These are phyloP conservation scores for Sclerotinia borealis DNA, from an alignment of 2,329 filamentous ascomycete species.

Conservation along the genomic window DNA sequence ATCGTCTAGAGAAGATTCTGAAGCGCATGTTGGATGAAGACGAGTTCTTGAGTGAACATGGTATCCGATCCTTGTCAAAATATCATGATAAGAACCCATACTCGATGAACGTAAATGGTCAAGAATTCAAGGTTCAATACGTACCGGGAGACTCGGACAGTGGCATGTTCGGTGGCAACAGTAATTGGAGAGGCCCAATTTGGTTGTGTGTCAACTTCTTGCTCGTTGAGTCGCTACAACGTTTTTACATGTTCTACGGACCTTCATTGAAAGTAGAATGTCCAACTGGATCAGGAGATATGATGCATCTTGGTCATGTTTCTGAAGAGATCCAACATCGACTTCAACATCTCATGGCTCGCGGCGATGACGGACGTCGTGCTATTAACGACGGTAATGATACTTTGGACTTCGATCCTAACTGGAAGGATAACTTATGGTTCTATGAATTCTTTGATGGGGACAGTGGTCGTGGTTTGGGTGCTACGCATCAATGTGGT, in stretches of 20 bases:
- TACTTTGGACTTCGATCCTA: slow-evolving; percentile 79
- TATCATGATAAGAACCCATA: slow-evolving; percentile 85
- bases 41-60: slow-evolving; percentile 85
- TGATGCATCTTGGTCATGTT: slow-evolving; percentile 92
- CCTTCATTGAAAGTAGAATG: slow-evolving; percentile 85
- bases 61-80: slow-evolving; percentile 87
- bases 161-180: slow-evolving; percentile 92
- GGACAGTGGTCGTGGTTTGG: slow-evolving; percentile 80
- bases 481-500: slow-evolving; percentile 89
- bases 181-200: slow-evolving; percentile 93
- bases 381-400: slow-evolving; percentile 84
- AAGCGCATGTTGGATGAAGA: slow-evolving; percentile 89
- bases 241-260: slow-evolving; percentile 96
- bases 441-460: slow-evolving; percentile 98
- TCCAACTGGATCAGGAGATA: slow-evolving; percentile 85
- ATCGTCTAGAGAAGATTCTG: slow-evolving; percentile 83
- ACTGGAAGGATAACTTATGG: slow-evolving; percentile 93
- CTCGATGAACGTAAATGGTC: slow-evolving; percentile 92
- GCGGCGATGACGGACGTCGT: slow-evolving; percentile 76
- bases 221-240: slow-evolving; percentile 85
- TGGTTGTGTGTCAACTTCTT: slow-evolving; percentile 97
- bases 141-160: slow-evolving; percentile 95
- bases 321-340: slow-evolving; percentile 94
- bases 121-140: slow-evolving; percentile 81
- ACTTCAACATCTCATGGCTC: slow-evolving; percentile 83